phyloP scores from a whole-genome alignment of 2,329 filamentous ascomycete species.

The Raffaelea deltoideospora region DNA sequence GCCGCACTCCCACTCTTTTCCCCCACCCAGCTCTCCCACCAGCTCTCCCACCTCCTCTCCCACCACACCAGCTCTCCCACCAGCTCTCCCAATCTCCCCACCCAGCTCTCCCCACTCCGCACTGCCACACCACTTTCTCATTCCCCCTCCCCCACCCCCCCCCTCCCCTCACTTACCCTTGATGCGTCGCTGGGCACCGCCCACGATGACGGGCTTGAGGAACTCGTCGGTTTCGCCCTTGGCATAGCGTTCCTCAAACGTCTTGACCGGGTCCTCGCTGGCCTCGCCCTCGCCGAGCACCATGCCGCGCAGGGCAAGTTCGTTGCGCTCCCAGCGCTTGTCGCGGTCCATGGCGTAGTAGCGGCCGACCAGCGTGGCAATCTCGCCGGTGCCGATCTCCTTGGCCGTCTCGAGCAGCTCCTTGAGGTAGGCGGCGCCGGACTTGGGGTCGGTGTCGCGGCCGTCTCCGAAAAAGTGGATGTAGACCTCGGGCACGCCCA shows the following conservation, averaged over 20 bases:
- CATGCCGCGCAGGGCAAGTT: constrained; percentile 78
- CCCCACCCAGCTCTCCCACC: too few relatives aligned
- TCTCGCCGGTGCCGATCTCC: constrained; percentile 72
- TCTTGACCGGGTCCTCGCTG: constrained; percentile 68
- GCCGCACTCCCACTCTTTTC: not conserved
- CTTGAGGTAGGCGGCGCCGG: constrained; percentile 74
- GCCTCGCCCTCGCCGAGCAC: constrained; percentile 76
- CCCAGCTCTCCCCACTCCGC: too few relatives aligned
- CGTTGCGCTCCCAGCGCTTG: constrained; percentile 94
- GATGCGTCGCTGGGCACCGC: constrained; percentile 71
- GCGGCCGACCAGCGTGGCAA: constrained; percentile 84
- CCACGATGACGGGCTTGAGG: constrained; percentile 91
- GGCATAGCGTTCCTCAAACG: constrained; percentile 76
- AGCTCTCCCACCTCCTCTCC: too few relatives aligned
- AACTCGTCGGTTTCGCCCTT: constrained; percentile 92
- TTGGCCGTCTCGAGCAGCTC: constrained; percentile 66
- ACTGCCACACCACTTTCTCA: too few relatives aligned
- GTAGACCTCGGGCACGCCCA: constrained; percentile 77
- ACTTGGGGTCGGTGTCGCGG: constrained; percentile 95
- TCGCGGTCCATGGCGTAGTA: constrained; percentile 99
- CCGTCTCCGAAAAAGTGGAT: constrained; percentile 99
- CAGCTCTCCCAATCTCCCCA: too few relatives aligned
- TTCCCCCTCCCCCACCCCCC: too few relatives aligned
- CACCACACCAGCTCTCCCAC: too few relatives aligned
- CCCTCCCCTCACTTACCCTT: constrained; percentile 64